Conservation (phyloP, 2,329 filamentous ascomycete species). For the Coniochaeta pulveracea region DNA sequence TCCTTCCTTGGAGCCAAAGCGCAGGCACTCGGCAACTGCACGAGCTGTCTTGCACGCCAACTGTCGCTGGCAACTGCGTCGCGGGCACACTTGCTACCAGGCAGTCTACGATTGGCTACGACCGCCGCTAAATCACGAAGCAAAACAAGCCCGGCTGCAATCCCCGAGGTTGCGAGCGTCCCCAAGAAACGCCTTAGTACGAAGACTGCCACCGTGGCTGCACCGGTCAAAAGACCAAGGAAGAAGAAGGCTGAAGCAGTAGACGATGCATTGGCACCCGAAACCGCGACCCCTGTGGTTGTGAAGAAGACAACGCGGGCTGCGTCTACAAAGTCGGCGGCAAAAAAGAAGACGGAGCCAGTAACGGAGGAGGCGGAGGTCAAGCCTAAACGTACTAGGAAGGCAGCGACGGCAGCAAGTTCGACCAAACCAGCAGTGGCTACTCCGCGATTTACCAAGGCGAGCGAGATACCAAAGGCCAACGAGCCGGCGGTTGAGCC, state of each 20-base stretch:
- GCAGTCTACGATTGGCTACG: background rate
- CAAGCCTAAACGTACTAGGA: background rate
- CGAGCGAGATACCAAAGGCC: background rate
- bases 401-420: background rate
- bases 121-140: background rate
- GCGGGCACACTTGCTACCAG: background rate
- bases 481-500: background rate
- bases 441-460: background rate
- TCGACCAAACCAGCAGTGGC: background rate
- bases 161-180: slow-evolving; percentile 2
- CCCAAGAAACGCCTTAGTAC: slow-evolving; percentile 10
- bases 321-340: slow-evolving; percentile 6
- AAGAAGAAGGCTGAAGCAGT: slow-evolving; percentile 5
- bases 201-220: slow-evolving; percentile 6
- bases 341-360: background rate
- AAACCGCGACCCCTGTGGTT: background rate
- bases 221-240: slow-evolving; percentile 5
- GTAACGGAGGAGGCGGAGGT: background rate
- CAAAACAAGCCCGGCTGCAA: background rate
- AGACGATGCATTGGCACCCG: background rate
- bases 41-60: background rate
- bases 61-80: background rate
- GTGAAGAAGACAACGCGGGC: slow-evolving; percentile 5
- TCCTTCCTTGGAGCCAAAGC: background rate
- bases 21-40: background rate